Percentiles rank a stretch among this genome's conserved stretches.
Conservation (phyloP, 2,329 filamentous ascomycete species). For the Botrytis porri region DNA sequence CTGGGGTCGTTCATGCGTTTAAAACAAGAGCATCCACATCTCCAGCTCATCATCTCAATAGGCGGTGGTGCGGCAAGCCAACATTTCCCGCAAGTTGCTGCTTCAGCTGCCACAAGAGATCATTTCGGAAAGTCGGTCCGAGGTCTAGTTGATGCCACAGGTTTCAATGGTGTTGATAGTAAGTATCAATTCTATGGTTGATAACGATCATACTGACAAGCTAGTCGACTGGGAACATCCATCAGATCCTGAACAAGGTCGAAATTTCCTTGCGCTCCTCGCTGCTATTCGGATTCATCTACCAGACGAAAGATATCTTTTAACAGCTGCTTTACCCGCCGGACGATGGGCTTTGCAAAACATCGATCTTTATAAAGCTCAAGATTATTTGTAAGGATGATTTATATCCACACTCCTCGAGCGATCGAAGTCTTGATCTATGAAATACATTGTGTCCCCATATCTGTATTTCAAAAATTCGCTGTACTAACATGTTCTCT, state of each 20-base stretch:
- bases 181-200: slow-evolving; percentile 35
- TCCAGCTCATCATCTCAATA: slow-evolving; percentile 75
- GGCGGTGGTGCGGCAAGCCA: slow-evolving; percentile 66
- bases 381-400: slow-evolving; percentile 52
- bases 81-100: slow-evolving; percentile 65
- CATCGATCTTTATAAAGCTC: slow-evolving; percentile 62
- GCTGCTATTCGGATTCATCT: slow-evolving; percentile 63
- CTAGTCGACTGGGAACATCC: slow-evolving; percentile 82
- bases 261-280: slow-evolving; percentile 68
- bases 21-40: slow-evolving; percentile 66
- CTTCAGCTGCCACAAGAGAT: slow-evolving; percentile 56
- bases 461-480: background rate
- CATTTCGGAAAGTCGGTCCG: slow-evolving; percentile 68
- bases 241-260: slow-evolving; percentile 60
- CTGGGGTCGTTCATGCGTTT: slow-evolving; percentile 70
- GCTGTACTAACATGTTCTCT: background rate
- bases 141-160: slow-evolving; percentile 66
- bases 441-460: background rate
- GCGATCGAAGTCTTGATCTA: background rate
- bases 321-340: slow-evolving; percentile 72
- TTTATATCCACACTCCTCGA: background rate
- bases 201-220: slow-evolving; percentile 1
- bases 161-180: slow-evolving; percentile 76
- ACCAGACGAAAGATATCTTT: slow-evolving; percentile 64
- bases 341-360: slow-evolving; percentile 62